Base-by-base conservation (phyloP, 192 early-diverging fungal genomes). In the Entophlyctis luteolus region DNA sequence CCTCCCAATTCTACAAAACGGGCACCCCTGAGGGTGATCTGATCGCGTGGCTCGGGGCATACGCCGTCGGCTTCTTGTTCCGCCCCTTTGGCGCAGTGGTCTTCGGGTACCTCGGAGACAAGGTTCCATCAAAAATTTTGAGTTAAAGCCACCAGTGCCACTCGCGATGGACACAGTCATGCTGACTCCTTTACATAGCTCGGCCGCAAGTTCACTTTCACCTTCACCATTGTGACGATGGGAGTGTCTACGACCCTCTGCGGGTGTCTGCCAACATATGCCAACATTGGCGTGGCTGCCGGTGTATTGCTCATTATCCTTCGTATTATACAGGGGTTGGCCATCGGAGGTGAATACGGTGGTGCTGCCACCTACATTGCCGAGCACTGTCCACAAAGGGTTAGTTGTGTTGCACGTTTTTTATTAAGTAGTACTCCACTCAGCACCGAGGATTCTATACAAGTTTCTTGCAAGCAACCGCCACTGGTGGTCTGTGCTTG, bases 301-400 rank as follows among this genome's bases (percentile, higher is more conserved):
- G 73, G 73, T 1, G 47, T 60, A 28, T 5, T 55, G 2, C 28
- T 75, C 22, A 71, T 75, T 33, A 33, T 75, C n/a, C 58, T 75
- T 16, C 29, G 73, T 1, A 42, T 75, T 27, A 18, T 67, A 4
- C 73, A 75, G 48, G 73, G 73, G 34, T 25, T 75, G 2, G 73
- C 73, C 3, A 4, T 71, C 32, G 73, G 73, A 22, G 73, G 73
- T 23, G 73, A 75, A 31, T 75, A 75, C 50, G 73, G 63, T 23
- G 73, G 47, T 25, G 73, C 73, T 34, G 65, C 63, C 32, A 46
- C 49, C 12, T 71, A 54, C 58, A 65, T 75, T 56, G 73, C 50
- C 18, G 73, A 75, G 55, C 68, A 71, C 37, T 29, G 68, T 1
- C 69, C 69, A n/a, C n/a, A n/a, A n/a, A n/a, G n/a, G n/a, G n/a